Conservation (phyloP, 805 yeast species). For the Pichia scutulata region DNA sequence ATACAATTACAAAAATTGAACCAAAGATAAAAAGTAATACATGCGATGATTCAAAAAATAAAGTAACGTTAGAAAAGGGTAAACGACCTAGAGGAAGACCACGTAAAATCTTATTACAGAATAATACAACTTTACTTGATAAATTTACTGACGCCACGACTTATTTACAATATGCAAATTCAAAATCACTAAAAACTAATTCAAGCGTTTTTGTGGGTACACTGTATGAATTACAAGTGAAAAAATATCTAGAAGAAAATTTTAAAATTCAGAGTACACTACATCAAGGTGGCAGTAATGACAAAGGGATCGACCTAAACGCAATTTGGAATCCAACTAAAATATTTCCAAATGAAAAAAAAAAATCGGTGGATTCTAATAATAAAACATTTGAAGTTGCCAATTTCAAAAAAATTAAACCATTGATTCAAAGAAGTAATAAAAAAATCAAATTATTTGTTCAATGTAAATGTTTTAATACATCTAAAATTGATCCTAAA, state of each 20-base stretch:
- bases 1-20: background rate
- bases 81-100: constrained; percentile 12
- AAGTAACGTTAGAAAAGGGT: background rate
- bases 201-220: constrained; percentile 49
- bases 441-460: constrained; percentile 36
- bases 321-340: constrained; percentile 40
- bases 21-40: background rate
- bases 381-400: constrained; percentile 15
- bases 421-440: constrained; percentile 16
- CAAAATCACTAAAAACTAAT: constrained; percentile 33
- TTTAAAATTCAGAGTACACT: constrained; percentile 32
- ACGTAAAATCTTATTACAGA: background rate
- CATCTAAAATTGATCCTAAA: constrained; percentile 36
- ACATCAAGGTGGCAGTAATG: constrained; percentile 49
- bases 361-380: background rate
- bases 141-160: constrained; percentile 19
- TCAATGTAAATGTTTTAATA: constrained; percentile 47
- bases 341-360: constrained; percentile 15
- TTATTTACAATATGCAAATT: constrained; percentile 27
- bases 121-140: background rate
- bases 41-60: too few relatives aligned
- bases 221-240: constrained; percentile 42
- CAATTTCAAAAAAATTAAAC: constrained; percentile 22
- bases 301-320: constrained; percentile 48
- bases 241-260: constrained; percentile 31